Evolutionary conservation across 2,329 filamentous ascomycete species (phyloP), one percentile per base, ranked within the genome.

Genomic region (Colletotrichum chrysophilum): DNA sequence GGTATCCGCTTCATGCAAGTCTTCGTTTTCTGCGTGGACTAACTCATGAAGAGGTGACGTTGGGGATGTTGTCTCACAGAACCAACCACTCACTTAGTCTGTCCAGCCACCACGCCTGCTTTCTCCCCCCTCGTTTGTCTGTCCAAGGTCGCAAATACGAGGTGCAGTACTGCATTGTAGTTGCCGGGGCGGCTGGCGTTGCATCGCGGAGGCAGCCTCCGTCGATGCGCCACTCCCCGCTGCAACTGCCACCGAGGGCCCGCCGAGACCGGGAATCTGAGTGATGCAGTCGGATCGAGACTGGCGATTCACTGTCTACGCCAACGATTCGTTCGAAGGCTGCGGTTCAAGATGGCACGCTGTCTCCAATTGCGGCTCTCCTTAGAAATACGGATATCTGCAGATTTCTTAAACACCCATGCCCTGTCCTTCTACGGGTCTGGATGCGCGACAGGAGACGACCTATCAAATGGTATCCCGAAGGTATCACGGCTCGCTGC

Each of bases 101-200:
- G 38, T 4, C 38, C 38, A 48, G 38, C 2, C 38, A 48, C 38
- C 38, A 48, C 18, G 38, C 38, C 38, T 48, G 38, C 38, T n/a
- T 12, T 5, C 10, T n/a, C 13, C 13, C 12, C n/a, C 18, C 18
- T 62, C 58, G 9, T 18, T 30, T 13, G 18, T 21, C 38, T n/a
- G 18, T 10, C 70, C 36, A 16, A 72, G 62, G n/a, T 2, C 16
- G 43, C 38, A 12, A 75, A 75, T 75, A 75, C 73, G 73, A 75
- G 73, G 64, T 73, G 73, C 43, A 65, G 43, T 60, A 28, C 26
- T 28, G 26, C 26, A 28, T 28, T 28, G 26, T 28, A 73, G 69
- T 18, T 58, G 32, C 28, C 18, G 26, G 62, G 30, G 64, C 73
- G 73, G 64, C 64, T 73, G 70, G 70, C 24, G 56, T 73, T 75